Evolutionary conservation across 345 rosid genomes (phyloP), one percentile per base, ranked within the genome.

Genomic region (Camelina hispida): DNA sequence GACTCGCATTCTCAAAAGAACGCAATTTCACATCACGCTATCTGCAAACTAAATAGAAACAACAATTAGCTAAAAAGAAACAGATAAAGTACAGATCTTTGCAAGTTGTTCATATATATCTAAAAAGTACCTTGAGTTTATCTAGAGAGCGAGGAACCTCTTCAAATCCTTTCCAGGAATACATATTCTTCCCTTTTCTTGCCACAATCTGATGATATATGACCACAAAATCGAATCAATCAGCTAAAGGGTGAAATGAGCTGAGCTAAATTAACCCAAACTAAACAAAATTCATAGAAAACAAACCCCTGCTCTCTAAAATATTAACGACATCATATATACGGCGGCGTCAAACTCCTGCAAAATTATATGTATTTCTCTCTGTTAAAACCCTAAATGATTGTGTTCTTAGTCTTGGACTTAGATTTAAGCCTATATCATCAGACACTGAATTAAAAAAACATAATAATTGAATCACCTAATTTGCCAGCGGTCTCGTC

Each of bases 1-100:
- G 93, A 44, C 84, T 89, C 8, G 88, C 91, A 68, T 87, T 67
- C 74, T 87, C 93, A 65, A 91, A 91, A 53, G 91, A 82, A 55
- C 89, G 84, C 68, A 89, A 54, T 66, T 91, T 91, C 55, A 91
- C 91, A 47, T 89, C 93, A 37, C 97, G 91, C 97, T 96, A 91
- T 85, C 97, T 91, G 87, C 81, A 74, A 25, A n/a, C n/a, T n/a
- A n/a, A n/a, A n/a, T n/a, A n/a, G n/a, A n/a, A n/a, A n/a, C n/a
- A n/a, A n/a, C n/a, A n/a, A n/a, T n/a, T n/a, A n/a, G n/a, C n/a
- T n/a, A n/a, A n/a, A n/a, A n/a, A n/a, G n/a, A n/a, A n/a, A n/a
- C n/a, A n/a, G n/a, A n/a, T n/a, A n/a, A n/a, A n/a, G n/a, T n/a
- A n/a, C n/a, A n/a, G n/a, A n/a, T n/a, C n/a, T n/a, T n/a, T n/a